Evolutionary conservation across 2,329 filamentous ascomycete genomes (phyloP).

Genomic region (Scytalidium sp.): DNA sequence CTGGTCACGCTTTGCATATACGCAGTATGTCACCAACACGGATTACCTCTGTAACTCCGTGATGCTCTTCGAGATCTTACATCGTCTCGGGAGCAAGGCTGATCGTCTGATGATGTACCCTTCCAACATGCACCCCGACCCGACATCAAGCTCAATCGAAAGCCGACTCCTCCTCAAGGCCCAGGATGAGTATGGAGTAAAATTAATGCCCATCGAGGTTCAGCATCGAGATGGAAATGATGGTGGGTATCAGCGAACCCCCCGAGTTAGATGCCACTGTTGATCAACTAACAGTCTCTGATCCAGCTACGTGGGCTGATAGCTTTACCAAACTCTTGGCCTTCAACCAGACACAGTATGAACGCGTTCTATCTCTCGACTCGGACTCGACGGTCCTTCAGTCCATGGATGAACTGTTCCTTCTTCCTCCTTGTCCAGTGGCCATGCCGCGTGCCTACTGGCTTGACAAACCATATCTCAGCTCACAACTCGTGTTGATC

Average conservation of each 20-base stretch:
- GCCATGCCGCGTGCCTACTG: conserved; percentile 63
- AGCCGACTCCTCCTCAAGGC: conserved; percentile 37
- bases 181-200: conserved; percentile 42
- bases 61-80: conserved; percentile 46
- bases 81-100: conserved; percentile 38
- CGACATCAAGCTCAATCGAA: conserved; percentile 29
- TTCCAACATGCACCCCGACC: conserved; percentile 25
- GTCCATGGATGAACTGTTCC: conserved; percentile 58
- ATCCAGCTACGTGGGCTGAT: conserved; percentile 53
- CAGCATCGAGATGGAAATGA: conserved; percentile 34
- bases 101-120: conserved; percentile 47
- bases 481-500: conserved; percentile 55
- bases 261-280: neutral
- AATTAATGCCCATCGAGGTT: conserved; percentile 38
- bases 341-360: conserved; percentile 64
- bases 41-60: conserved; percentile 48
- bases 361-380: conserved; percentile 11
- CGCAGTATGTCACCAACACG: conserved; percentile 46
- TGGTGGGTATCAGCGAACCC: conserved; percentile 27
- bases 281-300: neutral
- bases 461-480: conserved; percentile 44
- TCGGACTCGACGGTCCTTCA: conserved; percentile 27
- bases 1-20: conserved; percentile 45
- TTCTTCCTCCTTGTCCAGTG: conserved; percentile 47
- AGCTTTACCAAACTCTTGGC: conserved; percentile 67